These are phyloP conservation scores for Peziza echinospora DNA, from an alignment of 495 filamentous ascomycete species.

Conservation along the genomic window DNA sequence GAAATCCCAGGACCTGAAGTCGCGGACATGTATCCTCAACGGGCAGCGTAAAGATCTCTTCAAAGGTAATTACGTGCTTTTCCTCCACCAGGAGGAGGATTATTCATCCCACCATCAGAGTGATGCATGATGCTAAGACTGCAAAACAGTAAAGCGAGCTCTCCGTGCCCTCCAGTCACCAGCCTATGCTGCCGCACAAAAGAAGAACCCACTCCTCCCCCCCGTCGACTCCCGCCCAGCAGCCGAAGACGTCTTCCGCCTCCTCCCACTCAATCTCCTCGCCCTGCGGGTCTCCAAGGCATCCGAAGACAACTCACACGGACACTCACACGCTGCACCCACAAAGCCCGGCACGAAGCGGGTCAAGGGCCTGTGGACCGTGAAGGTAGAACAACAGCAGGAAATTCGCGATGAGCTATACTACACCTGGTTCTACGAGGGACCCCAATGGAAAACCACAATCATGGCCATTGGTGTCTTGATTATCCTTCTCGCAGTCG, in stretches of 20 bases:
- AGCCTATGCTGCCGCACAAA: constrained; percentile 55
- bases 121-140: neutral
- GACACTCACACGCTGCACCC: constrained; percentile 41
- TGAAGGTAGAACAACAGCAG: constrained; percentile 91
- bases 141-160: constrained; percentile 71
- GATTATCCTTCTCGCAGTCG: constrained; percentile 57
- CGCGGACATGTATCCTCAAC: constrained; percentile 76
- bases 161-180: constrained; percentile 79
- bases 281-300: constrained; percentile 76
- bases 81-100: constrained; percentile 18
- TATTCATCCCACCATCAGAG: constrained; percentile 8
- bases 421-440: constrained; percentile 94
- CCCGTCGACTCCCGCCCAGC: constrained; percentile 66
- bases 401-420: constrained; percentile 76
- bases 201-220: constrained; percentile 76
- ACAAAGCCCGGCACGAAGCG: constrained; percentile 40
- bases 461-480: constrained; percentile 70
- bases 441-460: constrained; percentile 79
- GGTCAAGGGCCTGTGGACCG: constrained; percentile 88
- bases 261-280: constrained; percentile 85
- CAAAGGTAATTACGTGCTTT: constrained; percentile 36
- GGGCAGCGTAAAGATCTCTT: constrained; percentile 98
- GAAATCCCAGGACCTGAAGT: constrained; percentile 64
- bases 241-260: constrained; percentile 82
- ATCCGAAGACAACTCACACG: constrained; percentile 36